phyloP scores from a whole-genome alignment of 2,329 filamentous ascomycete species.

The Chaetomiaceae sp. region DNA sequence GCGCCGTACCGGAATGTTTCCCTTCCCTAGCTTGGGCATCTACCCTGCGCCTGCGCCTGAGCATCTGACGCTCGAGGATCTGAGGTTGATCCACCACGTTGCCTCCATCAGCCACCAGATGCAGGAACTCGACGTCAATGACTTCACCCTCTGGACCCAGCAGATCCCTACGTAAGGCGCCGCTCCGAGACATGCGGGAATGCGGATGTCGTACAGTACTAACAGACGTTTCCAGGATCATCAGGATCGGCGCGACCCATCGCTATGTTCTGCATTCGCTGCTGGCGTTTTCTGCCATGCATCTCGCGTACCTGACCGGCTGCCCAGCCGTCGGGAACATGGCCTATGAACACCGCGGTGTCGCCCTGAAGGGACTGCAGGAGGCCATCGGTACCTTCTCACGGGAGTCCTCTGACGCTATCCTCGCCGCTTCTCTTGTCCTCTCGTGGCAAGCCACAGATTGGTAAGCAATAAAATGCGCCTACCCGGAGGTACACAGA shows the following conservation, averaged over 20 bases:
- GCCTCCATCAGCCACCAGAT: slow-evolving; percentile 81
- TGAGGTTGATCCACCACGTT: slow-evolving; percentile 87
- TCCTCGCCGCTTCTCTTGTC: slow-evolving; percentile 84
- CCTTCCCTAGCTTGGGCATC: slow-evolving; percentile 75
- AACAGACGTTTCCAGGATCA: slow-evolving; percentile 53
- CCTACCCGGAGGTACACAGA: slow-evolving; percentile 26
- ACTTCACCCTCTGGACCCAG: slow-evolving; percentile 87
- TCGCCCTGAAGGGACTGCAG: slow-evolving; percentile 81
- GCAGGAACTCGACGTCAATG: slow-evolving; percentile 68
- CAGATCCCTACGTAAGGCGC: slow-evolving; percentile 79
- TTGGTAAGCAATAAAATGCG: slow-evolving; percentile 62
- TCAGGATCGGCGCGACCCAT: slow-evolving; percentile 76
- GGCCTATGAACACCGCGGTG: slow-evolving; percentile 81
- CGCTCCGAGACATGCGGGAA: slow-evolving; percentile 16
- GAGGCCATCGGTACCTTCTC: slow-evolving; percentile 84
- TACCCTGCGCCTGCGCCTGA: slow-evolving; percentile 71
- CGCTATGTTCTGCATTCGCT: slow-evolving; percentile 92
- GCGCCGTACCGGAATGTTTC: slow-evolving; percentile 78
- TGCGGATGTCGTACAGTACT: slow-evolving; percentile 21
- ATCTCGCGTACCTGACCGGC: slow-evolving; percentile 84
- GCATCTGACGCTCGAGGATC: slow-evolving; percentile 68
- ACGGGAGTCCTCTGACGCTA: slow-evolving; percentile 80
- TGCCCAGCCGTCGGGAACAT: slow-evolving; percentile 82
- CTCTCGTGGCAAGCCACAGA: slow-evolving; percentile 95
- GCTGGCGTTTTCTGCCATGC: slow-evolving; percentile 88